Conservation (phyloP, 106 monocot species). For the Agapanthus africanus region DNA sequence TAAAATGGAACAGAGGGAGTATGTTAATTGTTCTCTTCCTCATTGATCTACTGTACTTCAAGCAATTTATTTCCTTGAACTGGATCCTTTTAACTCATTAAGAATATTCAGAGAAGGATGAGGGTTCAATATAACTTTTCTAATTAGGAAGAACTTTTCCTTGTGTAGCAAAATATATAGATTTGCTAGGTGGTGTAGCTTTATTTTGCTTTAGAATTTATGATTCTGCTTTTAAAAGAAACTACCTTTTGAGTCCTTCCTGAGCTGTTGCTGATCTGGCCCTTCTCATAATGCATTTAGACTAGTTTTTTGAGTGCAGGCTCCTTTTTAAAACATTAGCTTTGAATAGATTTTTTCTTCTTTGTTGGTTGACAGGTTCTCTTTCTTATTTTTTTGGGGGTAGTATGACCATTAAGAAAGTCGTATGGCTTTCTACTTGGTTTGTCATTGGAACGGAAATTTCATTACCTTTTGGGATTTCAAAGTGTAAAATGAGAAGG, state of each 20-base stretch:
- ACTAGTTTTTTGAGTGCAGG: background rate
- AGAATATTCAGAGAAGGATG: background rate
- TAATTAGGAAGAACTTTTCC: background rate
- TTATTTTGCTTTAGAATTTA: background rate
- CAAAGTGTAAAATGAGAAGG: background rate
- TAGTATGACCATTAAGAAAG: background rate
- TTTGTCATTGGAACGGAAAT: background rate
- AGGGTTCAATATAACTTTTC: background rate
- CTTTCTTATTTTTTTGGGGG: too few species aligned
- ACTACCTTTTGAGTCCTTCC: background rate
- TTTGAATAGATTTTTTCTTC: background rate
- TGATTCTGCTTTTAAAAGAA: slow-evolving; percentile 6
- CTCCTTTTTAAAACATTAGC: background rate
- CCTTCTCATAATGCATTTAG: background rate
- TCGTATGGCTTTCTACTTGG: background rate
- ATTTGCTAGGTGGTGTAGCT: slow-evolving; percentile 1
- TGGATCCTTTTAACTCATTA: background rate
- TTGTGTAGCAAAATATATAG: background rate
- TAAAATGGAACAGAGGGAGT: too few species aligned
- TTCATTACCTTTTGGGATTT: background rate
- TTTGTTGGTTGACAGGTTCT: too few species aligned
- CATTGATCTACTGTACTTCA: background rate
- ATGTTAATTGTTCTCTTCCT: too few species aligned
- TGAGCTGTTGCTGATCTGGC: background rate
- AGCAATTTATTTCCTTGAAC: background rate